Base-by-base conservation (phyloP, 139 green algal species). In the Zygnema cylindricum region DNA sequence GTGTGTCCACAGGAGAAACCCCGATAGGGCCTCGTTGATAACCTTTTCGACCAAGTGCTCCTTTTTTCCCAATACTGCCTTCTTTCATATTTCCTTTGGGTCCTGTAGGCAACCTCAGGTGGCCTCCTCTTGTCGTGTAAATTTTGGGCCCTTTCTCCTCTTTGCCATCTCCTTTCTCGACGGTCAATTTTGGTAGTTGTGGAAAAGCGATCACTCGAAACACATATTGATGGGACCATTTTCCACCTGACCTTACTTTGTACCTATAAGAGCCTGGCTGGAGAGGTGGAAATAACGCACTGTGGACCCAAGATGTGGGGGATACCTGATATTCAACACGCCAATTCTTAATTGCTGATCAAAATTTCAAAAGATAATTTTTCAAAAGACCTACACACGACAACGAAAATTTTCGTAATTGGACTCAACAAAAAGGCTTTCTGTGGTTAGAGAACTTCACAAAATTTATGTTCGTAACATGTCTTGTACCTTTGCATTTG, bases 1-100 rank as follows among this genome's bases (percentile, higher is more conserved):
- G 49, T 63, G 16, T 16, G 16, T 63, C 49, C 7, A 63, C 49
- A 16, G 49, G 1, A 21, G 78, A 77, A 39, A 85, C 77, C 3
- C 77, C 77, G 21, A 85, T 39, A 75, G 39, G 78, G 22, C 36
- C 36, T 25, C 78, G n/a, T 41, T 85, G 49, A 85, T 85, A 63
- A 23, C 36, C 78, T 63, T 85, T 85, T 38, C 78, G 78, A 22
- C 78, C 39, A 55, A 55, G 69, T 41, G 33, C 41, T 55, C 78
- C 39, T 41, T 85, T 85, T 63, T 71, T 85, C 38, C 78, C 78
- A 16, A 85, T 63, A 63, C 7, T 63, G 49, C 49, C 49, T 16
- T 63, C 49, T 63, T 63, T 63, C 49, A 25, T 63, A 63, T 63
- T 63, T 25, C 49, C 49, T 63, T 16, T 63, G 7, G 49, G 16